Base-by-base conservation (phyloP, 805 yeast genomes). In the Zygosaccharomyces gambellarensis region DNA sequence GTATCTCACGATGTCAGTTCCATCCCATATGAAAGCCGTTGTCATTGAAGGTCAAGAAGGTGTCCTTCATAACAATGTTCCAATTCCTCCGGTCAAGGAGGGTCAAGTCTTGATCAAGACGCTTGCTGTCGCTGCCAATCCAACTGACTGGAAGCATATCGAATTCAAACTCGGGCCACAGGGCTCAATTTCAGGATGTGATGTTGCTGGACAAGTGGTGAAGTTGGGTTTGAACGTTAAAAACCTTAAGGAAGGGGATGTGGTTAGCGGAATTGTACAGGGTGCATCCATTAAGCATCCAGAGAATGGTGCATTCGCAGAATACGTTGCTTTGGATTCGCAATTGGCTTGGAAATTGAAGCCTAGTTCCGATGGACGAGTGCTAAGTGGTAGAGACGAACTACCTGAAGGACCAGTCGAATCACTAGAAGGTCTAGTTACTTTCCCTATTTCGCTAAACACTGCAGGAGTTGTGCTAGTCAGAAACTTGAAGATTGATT, bases 121-220 rank as follows among this genome's bases (percentile, higher is more conserved):
- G 4, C 63, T 65, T 22, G 80, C 86, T 7, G 76, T 65, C 46
- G 87, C 85, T 1, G 73, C 75, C 36, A 85, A 85, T 59, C 90
- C 90, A 39, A 79, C 85, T 5, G 90, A 85, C 60, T 82, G 85
- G 83, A 82, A 82, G 58, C 86, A 82, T 57, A 61, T 75, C 39
- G 71, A 60, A 3, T 63, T 47, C 46, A 57, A 68, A 8, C 55
- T 68, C 49, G 79, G 81, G 17, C 64, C 55, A 1, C 64, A 74
- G 36, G 85, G 83, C 25, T 60, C 71, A 25, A 71, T 82, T 43
- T 62, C 73, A 11, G 92, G 90, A 14, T 69, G 80, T 48, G 90
- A 85, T 60, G 77, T 74, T 29, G 65, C 85, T 40, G 89, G 89
- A 31, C 70, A 68, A 28, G 80, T 83, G 39, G 77, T 80, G 23